A percentile compares a stretch with the other conserved stretches of the same genome.
phyloP scores from a whole-genome alignment of 768 basidiomycete genomes.

The Termitomyces eurrhizus region DNA sequence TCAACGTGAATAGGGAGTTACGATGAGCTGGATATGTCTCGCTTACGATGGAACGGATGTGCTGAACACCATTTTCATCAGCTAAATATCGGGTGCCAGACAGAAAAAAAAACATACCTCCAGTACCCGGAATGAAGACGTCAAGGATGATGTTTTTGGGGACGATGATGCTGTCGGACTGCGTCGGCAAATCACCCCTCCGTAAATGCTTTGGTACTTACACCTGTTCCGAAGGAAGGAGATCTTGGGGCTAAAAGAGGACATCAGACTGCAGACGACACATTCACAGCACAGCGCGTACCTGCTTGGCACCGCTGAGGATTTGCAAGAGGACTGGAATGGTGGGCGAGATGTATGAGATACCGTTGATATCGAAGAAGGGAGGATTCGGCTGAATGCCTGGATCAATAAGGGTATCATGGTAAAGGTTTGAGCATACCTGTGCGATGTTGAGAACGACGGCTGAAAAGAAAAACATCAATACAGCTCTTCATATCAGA shows the following conservation, averaged over 20 bases:
- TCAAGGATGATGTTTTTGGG: constrained; percentile 19
- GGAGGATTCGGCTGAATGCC: constrained; percentile 23
- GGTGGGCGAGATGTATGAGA: constrained; percentile 34
- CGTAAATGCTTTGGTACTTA: constrained; percentile 4
- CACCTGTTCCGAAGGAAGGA: constrained; percentile 37
- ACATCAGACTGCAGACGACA: background rate
- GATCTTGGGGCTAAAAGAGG: constrained; percentile 29
- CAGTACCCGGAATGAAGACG: constrained; percentile 29
- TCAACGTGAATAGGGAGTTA: background rate
- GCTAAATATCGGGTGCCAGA: background rate
- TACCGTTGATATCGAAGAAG: constrained; percentile 28
- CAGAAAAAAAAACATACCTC: constrained; percentile 14
- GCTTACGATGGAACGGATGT: constrained; percentile 30
- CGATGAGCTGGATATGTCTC: too few relatives aligned
- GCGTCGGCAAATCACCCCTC: background rate
- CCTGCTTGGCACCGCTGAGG: constrained; percentile 39
- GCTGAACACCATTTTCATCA: constrained; percentile 5
- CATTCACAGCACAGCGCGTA: background rate
- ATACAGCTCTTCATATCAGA: background rate
- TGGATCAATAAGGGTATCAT: background rate
- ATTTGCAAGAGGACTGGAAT: constrained; percentile 51
- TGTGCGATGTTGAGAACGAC: constrained; percentile 19
- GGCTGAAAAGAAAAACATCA: constrained; percentile 5
- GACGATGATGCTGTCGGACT: constrained; percentile 6
- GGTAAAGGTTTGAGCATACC: background rate